Percentiles rank a stretch among this genome's conserved stretches.
Conservation (phyloP, 2,329 filamentous ascomycete species). For the Raffaelea arxii region DNA sequence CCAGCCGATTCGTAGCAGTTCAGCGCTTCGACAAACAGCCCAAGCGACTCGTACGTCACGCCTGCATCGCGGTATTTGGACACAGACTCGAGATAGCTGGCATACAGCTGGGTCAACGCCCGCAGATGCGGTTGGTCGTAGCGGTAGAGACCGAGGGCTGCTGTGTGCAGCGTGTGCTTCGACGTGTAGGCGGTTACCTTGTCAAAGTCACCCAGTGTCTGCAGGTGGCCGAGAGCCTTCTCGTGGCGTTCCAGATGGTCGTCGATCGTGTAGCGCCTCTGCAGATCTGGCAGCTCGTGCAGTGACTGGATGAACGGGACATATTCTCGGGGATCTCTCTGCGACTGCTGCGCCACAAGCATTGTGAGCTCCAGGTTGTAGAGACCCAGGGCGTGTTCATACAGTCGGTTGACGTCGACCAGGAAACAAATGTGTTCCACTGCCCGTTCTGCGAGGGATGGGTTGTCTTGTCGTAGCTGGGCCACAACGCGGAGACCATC, state of each 20-base stretch:
- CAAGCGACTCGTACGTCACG: slow-evolving; percentile 80
- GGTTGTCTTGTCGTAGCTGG: slow-evolving; percentile 57
- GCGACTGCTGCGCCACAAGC: slow-evolving; percentile 87
- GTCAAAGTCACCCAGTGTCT: slow-evolving; percentile 62
- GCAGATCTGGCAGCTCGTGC: slow-evolving; percentile 60
- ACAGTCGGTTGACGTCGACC: slow-evolving; percentile 84
- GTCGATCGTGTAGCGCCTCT: slow-evolving; percentile 77
- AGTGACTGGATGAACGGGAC: slow-evolving; percentile 87
- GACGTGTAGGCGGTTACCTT: slow-evolving; percentile 70
- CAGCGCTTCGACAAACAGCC: slow-evolving; percentile 63
- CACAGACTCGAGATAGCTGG: slow-evolving; percentile 61
- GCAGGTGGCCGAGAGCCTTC: slow-evolving; percentile 72
- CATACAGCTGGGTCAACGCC: slow-evolving; percentile 68
- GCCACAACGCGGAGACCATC: slow-evolving; percentile 75
- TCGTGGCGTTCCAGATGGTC: slow-evolving; percentile 67
- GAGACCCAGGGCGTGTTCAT: slow-evolving; percentile 79
- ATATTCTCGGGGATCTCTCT: slow-evolving; percentile 92
- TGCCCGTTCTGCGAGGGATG: slow-evolving; percentile 71
- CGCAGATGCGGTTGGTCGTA: slow-evolving; percentile 62
- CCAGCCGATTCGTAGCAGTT: slow-evolving; percentile 76
- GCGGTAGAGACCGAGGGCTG: slow-evolving; percentile 71
- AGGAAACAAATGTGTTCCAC: slow-evolving; percentile 97
- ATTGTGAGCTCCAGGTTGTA: slow-evolving; percentile 88
- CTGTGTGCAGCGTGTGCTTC: slow-evolving; percentile 70
- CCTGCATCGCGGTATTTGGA: slow-evolving; percentile 81